Conservation (phyloP, 1,139 yeast species). For the Petasospora rhodanensis region DNA sequence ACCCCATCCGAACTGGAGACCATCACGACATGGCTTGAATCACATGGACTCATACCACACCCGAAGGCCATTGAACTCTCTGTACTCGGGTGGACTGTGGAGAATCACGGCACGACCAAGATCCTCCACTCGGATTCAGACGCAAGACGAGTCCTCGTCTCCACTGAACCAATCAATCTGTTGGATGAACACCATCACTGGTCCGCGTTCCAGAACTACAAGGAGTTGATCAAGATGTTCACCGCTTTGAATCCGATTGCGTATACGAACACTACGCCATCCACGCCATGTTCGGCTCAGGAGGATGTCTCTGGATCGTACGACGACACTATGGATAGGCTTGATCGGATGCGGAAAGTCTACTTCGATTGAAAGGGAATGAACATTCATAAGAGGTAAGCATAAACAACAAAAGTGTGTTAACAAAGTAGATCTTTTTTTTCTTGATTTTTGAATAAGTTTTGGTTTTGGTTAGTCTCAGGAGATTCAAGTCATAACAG, state of each 20-base stretch:
- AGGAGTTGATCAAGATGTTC: constrained; percentile 11
- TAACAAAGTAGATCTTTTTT: too few species aligned
- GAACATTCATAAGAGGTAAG: too few species aligned
- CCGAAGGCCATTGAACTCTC: constrained; percentile 13
- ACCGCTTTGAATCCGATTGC: constrained; percentile 1
- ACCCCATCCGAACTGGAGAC: constrained; percentile 2
- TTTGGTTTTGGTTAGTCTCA: too few species aligned
- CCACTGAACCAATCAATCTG: constrained; percentile 20
- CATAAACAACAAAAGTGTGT: too few species aligned
- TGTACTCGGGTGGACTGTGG: constrained; percentile 32
- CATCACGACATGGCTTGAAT: constrained; percentile 7
- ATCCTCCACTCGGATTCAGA: constrained; percentile 30
- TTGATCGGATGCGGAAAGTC: constrained; percentile 15
- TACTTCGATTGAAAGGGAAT: too few species aligned
- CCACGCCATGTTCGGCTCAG: too few species aligned
- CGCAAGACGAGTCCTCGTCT: constrained; percentile 29
- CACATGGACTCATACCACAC: constrained; percentile 3
- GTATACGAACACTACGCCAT: not conserved
- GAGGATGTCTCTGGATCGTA: constrained; percentile 1
- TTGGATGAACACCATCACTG: constrained; percentile 31
- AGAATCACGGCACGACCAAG: constrained; percentile 1
- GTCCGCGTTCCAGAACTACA: constrained; percentile 25
- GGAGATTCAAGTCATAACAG: too few species aligned
- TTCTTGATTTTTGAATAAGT: too few species aligned
- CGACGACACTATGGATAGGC: constrained; percentile 10